Evolutionary conservation across 192 early-diverging fungal species (phyloP).

Genomic region (Mortierella hygrophila): DNA sequence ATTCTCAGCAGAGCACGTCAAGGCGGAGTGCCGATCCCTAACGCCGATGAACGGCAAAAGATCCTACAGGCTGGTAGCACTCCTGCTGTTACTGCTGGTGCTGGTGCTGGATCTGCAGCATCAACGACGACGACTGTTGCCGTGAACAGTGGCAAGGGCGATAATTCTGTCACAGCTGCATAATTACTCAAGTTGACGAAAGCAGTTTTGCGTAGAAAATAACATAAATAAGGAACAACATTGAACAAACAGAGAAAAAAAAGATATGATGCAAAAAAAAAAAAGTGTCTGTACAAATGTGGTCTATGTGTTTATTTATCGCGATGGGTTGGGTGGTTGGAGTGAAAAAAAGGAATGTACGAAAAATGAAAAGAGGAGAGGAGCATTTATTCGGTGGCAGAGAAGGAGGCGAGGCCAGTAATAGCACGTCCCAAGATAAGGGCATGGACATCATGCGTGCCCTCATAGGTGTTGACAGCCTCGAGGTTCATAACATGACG

Average conservation of each 20-base stretch:
- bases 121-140: not conserved
- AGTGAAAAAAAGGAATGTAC: not conserved
- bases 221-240: not conserved
- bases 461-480: constrained; percentile 97
- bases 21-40: constrained; percentile 58
- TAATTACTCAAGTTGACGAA: not conserved
- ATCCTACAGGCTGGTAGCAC: constrained; percentile 23
- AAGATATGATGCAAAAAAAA: no score
- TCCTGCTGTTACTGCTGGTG: constrained; percentile 27
- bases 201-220: no score
- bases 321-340: not conserved
- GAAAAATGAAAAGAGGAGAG: not conserved
- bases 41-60: constrained; percentile 40
- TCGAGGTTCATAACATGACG: constrained; percentile 93
- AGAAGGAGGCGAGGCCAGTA: constrained; percentile 89
- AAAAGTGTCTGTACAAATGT: not conserved
- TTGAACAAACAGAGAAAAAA: no score
- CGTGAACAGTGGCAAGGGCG: constrained; percentile 13
- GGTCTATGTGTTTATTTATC: not conserved
- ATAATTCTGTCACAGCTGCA: not conserved
- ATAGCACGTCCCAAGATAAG: constrained; percentile 94
- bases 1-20: constrained; percentile 74
- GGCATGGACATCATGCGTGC: constrained; percentile 94
- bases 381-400: constrained; percentile 42
- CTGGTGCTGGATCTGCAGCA: not conserved